Percentiles rank a stretch among this genome's conserved stretches.
Evolutionary conservation across 352 stramenopile genomes (phyloP).

Genomic region (Pythium folliculosum): DNA sequence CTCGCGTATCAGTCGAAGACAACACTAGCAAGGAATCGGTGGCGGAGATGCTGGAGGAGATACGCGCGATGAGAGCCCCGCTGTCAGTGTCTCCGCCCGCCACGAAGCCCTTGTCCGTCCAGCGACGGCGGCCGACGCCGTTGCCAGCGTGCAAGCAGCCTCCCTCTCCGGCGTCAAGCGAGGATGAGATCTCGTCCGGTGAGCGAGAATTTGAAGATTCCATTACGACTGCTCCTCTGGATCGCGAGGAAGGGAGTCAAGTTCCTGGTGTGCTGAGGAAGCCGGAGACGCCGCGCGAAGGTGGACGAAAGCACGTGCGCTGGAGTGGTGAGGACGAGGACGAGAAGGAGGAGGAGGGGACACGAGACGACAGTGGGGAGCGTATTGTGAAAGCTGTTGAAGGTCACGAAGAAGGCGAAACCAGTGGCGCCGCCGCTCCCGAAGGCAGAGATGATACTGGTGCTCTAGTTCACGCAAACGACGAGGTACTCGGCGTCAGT

Average conservation of each 20-base stretch:
- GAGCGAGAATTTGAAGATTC: background rate
- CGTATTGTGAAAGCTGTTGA: too few species aligned
- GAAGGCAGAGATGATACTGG: too few species aligned
- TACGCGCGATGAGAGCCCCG: constrained; percentile 2
- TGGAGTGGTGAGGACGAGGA: constrained; percentile 9
- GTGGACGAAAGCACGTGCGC: background rate
- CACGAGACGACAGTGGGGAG: background rate
- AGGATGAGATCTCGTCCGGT: background rate
- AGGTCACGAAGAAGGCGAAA: too few species aligned
- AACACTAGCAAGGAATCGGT: background rate
- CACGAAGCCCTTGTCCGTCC: background rate
- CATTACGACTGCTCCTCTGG: too few species aligned
- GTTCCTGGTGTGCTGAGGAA: constrained; percentile 1
- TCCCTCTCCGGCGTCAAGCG: background rate
- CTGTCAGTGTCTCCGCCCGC: background rate
- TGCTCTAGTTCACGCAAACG: too few species aligned
- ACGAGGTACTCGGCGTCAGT: too few species aligned
- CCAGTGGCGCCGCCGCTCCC: too few species aligned
- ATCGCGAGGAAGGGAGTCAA: background rate
- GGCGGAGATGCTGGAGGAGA: constrained; percentile 19
- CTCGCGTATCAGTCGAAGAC: background rate
- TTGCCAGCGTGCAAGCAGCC: background rate
- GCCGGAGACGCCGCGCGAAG: background rate
- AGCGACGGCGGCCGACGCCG: constrained; percentile 3
- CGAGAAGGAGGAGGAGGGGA: background rate